Percentiles rank a stretch among this genome's conserved stretches.
phyloP scores from a whole-genome alignment of 2,329 filamentous ascomycete genomes.

The Hypoxylon sp. region DNA sequence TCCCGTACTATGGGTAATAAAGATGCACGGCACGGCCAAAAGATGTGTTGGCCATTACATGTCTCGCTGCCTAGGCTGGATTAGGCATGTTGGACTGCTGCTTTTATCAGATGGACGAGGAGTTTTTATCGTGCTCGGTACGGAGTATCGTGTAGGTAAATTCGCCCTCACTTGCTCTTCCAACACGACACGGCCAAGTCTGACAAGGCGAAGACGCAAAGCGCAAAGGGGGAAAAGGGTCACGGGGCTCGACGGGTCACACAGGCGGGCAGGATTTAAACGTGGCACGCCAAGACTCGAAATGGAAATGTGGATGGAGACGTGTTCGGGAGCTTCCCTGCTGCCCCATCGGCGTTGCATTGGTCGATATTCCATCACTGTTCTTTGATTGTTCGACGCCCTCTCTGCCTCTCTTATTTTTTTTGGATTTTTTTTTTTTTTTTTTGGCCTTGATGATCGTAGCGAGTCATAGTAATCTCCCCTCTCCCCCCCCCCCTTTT shows the following conservation, averaged over 20 bases:
- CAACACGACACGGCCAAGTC: conserved; percentile 35
- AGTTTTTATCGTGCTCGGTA: conserved; percentile 21
- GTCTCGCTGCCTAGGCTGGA: conserved; percentile 24
- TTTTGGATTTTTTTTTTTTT: too few species aligned
- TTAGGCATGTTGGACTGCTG: conserved; percentile 27
- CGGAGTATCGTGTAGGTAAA: conserved; percentile 11
- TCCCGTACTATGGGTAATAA: conserved; percentile 7
- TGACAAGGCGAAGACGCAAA: too few species aligned
- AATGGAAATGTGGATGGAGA: conserved; percentile 32
- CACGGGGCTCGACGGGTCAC: conserved; percentile 26
- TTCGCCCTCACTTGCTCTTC: conserved; percentile 12
- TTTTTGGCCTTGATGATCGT: too few species aligned
- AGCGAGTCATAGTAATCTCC: too few species aligned
- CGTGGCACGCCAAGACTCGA: conserved; percentile 35
- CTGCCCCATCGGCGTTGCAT: conserved; percentile 30
- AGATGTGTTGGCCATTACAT: conserved; percentile 7
- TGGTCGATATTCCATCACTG: not conserved
- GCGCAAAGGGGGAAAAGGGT: conserved; percentile 1
- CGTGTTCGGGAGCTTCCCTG: conserved; percentile 29
- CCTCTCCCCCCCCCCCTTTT: conserved; percentile 25
- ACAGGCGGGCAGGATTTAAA: conserved; percentile 22
- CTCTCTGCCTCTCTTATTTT: too few species aligned
- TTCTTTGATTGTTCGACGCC: conserved; percentile 4
- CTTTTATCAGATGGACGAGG: conserved; percentile 24
- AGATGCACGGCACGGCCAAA: conserved; percentile 2